Conservation (phyloP, 371 early-diverging fungal species). For the Mucor ambiguus region DNA sequence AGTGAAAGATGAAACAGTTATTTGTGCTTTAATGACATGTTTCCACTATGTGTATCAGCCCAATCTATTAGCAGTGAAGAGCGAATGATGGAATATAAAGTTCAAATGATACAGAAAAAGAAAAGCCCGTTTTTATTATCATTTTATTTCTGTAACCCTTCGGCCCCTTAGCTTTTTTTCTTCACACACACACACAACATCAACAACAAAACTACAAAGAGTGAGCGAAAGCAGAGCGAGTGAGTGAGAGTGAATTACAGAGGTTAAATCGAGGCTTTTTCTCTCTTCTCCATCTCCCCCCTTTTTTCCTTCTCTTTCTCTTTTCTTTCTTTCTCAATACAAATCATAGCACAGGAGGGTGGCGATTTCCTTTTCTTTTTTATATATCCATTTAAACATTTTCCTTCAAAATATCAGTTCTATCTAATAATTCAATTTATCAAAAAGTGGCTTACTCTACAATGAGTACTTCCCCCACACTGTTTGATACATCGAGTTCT, state of each 20-base stretch:
- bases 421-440: constrained; percentile 9
- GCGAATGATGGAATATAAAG: neutral
- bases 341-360: neutral
- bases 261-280: too few species aligned
- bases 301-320: constrained; percentile 8
- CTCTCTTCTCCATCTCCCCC: neutral
- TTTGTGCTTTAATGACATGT: neutral
- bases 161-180: constrained; percentile 22
- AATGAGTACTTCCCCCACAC: constrained; percentile 30
- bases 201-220: neutral
- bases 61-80: neutral
- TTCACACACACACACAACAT: constrained; percentile 7
- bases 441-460: constrained; percentile 11
- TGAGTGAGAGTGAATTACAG: neutral
- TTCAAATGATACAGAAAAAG: constrained; percentile 7
- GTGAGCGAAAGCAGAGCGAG: neutral
- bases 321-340: constrained; percentile 7
- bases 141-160: constrained; percentile 27
- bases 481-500: constrained; percentile 27
- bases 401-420: neutral
- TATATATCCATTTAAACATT: constrained; percentile 6
- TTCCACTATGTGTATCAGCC: neutral
- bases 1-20: constrained; percentile 1
- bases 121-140: constrained; percentile 7
- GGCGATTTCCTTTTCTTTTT: neutral